Base-by-base conservation (phyloP, 2,329 filamentous ascomycete genomes). In the Ceratocystis colombiana region DNA sequence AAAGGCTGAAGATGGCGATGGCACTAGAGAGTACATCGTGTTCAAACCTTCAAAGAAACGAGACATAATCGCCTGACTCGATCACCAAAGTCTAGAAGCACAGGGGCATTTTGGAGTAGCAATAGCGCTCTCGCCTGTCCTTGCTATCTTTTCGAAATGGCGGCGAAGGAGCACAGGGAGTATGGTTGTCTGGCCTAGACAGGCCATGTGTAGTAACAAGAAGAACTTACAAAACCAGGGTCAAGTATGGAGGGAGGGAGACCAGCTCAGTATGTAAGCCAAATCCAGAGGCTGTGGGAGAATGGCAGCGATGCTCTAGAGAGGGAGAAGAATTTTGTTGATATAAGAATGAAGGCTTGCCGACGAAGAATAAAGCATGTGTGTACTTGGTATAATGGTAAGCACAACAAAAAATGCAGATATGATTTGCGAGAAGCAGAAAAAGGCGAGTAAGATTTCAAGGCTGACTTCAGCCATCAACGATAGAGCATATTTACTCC, bases 141-240 rank as follows among this genome's bases (percentile, higher is more conserved):
- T 57, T 37, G 2, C 25, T 30, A 8, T 30, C 8, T 15, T 28
- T 8, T n/a, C 28, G 28, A 22, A 30, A 33, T 57, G 28, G 33
- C 17, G 7, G 53, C 53, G 53, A 57, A 57, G 53, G 53, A 57
- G 30, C 53, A 57, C 3, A 57, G 53, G 53, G 53, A 57, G 53
- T 28, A 10, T 37, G 10, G 33, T 37, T 37, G 8, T 8, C 22
- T 57, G 5, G 53, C 15, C 12, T 57, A 28, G 53, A 22, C 25
- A 30, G 53, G 53, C 33, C 53, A 33, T n/a, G 22, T 22, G 53
- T 5, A 57, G 10, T 17, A 30, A 3, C 15, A 57, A 22, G 25
- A 57, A 57, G 12, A 17, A 57, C 53, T 57, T 30, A 57, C 53
- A 37, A 30, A 57, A n/a, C 30, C 15, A 30, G 53, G 53, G 53